phyloP scores from a whole-genome alignment of 2,329 filamentous ascomycete species.

The Penicillium sp. region DNA sequence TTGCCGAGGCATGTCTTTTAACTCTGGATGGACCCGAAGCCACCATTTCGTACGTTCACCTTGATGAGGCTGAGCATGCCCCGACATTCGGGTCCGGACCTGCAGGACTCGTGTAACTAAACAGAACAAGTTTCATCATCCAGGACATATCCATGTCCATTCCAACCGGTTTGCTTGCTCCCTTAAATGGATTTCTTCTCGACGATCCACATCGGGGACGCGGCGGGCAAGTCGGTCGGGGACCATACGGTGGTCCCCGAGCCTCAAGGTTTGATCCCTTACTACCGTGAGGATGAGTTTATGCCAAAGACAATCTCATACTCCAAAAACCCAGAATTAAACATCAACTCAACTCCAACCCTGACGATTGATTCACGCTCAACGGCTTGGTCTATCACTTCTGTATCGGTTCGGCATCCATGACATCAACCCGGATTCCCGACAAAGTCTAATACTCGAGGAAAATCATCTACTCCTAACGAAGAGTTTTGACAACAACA shows the following conservation, averaged over 20 bases:
- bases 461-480: neutral
- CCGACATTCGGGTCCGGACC: neutral
- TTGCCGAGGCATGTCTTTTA: no score
- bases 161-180: neutral
- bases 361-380: neutral
- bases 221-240: conserved; percentile 10
- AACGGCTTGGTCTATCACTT: neutral
- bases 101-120: neutral
- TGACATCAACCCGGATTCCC: conserved; percentile 3
- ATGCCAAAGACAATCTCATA: neutral
- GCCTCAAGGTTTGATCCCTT: conserved; percentile 5
- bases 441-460: conserved; percentile 2
- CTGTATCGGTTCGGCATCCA: neutral
- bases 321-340: neutral
- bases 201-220: conserved; percentile 9
- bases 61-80: neutral
- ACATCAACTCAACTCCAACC: neutral
- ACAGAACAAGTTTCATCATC: neutral
- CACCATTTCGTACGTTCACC: no score
- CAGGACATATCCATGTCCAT: neutral
- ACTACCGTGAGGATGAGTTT: conserved; percentile 2
- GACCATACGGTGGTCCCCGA: conserved; percentile 22
- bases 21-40: no score
- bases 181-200: neutral
- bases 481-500: conserved; percentile 16